These are phyloP conservation scores for Iberis amara DNA, from an alignment of 441 rosid species.

Conservation along the genomic window DNA sequence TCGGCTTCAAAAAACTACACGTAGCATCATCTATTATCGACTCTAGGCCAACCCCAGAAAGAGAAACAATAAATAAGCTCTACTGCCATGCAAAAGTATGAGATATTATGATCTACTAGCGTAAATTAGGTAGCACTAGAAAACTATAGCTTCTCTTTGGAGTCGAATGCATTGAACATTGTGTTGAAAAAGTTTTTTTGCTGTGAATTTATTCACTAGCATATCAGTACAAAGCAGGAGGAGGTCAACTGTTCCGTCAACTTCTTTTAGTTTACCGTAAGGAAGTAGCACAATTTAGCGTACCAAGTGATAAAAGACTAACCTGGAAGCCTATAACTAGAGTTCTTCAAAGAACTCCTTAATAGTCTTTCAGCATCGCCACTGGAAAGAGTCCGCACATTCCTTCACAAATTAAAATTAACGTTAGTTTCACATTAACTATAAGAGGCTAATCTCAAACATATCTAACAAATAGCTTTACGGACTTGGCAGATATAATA, in stretches of 20 bases:
- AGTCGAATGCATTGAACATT: neutral
- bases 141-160: conserved; percentile 5
- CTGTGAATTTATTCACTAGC: conserved; percentile 5
- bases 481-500: conserved; percentile 87
- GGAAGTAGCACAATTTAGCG: conserved; percentile 16
- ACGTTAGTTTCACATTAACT: conserved; percentile 24
- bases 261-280: conserved; percentile 8
- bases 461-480: conserved; percentile 31
- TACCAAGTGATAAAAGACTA: conserved; percentile 26
- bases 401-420: conserved; percentile 45
- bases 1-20: neutral
- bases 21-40: conserved; percentile 12
- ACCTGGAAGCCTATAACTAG: conserved; percentile 85
- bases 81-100: conserved; percentile 1
- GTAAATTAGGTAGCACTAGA: conserved; percentile 15
- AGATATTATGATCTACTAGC: neutral
- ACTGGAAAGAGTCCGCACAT: conserved; percentile 70
- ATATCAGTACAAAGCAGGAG: conserved; percentile 6
- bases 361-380: conserved; percentile 69
- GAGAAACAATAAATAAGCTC: conserved; percentile 1
- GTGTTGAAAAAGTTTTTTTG: conserved; percentile 6
- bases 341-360: conserved; percentile 52
- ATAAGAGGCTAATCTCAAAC: conserved; percentile 10
- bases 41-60: conserved; percentile 16
- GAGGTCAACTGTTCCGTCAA: conserved; percentile 11